Base-by-base conservation (phyloP, 2,329 filamentous ascomycete genomes). In the Emmonsiellopsis sp. region DNA sequence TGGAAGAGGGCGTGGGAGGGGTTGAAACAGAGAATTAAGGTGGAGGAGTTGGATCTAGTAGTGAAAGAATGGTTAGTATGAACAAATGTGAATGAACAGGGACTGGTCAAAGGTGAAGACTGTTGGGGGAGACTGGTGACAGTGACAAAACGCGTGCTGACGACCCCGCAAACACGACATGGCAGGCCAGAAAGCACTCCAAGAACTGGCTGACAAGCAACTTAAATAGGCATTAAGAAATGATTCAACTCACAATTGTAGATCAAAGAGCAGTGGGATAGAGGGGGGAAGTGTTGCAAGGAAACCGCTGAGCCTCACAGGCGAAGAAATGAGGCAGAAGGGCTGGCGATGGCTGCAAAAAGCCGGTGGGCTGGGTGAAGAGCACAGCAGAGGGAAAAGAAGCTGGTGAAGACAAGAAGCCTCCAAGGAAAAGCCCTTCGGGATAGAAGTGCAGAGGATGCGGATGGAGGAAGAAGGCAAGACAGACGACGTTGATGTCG, bases 401-500 rank as follows among this genome's bases (percentile, higher is more conserved):
- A 53, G n/a, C 14, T 6, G 13, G 21, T 32, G 21, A 36, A 31
- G 46, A 40, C 14, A 40, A n/a, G 14, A 39, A 13, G 13, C 13
- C 34, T 31, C 17, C 17, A 39, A 49, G 34, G 34, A 31, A 39
- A 31, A 14, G 17, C 21, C 46, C 36, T 49, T 49, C 46, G 6
- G 34, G 46, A 21, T 13, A 27, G 36, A n/a, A n/a, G 36, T 5
- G 27, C 31, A 40, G 14, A 11, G n/a, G 45, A 2, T 10, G 17
- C 7, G 33, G 45, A 13, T 32, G 33, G 50, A 42, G 44, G 42
- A 48, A 10, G 53, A 53, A 43, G 34, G 13, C 32, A 39, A 50
- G 46, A 51, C 14, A 43, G 53, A 42, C 34, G 31, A 27, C 42
- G 49, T 40, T 40, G 53, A 51, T 46, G 53, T 52, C 51, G 54